These are phyloP conservation scores for Pleurostoma richardsiae DNA, from an alignment of 2,329 filamentous ascomycete species.

Conservation along the genomic window DNA sequence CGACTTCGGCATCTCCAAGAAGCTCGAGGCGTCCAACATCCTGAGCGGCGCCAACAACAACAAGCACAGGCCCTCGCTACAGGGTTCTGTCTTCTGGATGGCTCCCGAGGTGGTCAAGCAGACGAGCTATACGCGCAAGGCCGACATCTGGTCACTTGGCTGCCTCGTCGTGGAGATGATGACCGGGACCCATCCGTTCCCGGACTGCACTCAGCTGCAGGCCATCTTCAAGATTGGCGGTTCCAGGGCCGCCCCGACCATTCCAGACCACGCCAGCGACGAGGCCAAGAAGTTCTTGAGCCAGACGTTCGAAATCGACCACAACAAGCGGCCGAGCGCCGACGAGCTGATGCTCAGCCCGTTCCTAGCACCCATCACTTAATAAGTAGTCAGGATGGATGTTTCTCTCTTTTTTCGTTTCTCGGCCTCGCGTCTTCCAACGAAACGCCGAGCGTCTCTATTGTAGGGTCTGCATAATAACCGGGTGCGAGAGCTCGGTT, in stretches of 20 bases:
- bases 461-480: too few relatives aligned
- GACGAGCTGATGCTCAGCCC: slow-evolving; percentile 82
- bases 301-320: slow-evolving; percentile 92
- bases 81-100: slow-evolving; percentile 99
- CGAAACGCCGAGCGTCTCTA: too few relatives aligned
- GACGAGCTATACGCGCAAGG: slow-evolving; percentile 95
- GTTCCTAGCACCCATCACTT: slow-evolving; percentile 72
- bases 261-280: slow-evolving; percentile 79
- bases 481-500: too few relatives aligned
- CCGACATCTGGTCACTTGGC: slow-evolving; percentile 96
- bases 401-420: neutral
- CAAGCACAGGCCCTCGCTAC: slow-evolving; percentile 72
- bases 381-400: slow-evolving; percentile 6
- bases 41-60: slow-evolving; percentile 64
- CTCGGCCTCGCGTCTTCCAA: neutral
- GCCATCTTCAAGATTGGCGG: slow-evolving; percentile 98
- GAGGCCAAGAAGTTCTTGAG: slow-evolving; percentile 80
- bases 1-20: slow-evolving; percentile 98
- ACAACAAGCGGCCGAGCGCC: slow-evolving; percentile 85
- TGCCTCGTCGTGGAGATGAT: slow-evolving; percentile 99
- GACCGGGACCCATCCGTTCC: slow-evolving; percentile 93
- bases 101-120: slow-evolving; percentile 97
- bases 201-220: slow-evolving; percentile 93
- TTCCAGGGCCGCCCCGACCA: slow-evolving; percentile 78
- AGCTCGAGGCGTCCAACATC: slow-evolving; percentile 86